These are phyloP conservation scores for Hylodesmum podocarpum DNA, from an alignment of 306 rosid genomes.

Conservation along the genomic window DNA sequence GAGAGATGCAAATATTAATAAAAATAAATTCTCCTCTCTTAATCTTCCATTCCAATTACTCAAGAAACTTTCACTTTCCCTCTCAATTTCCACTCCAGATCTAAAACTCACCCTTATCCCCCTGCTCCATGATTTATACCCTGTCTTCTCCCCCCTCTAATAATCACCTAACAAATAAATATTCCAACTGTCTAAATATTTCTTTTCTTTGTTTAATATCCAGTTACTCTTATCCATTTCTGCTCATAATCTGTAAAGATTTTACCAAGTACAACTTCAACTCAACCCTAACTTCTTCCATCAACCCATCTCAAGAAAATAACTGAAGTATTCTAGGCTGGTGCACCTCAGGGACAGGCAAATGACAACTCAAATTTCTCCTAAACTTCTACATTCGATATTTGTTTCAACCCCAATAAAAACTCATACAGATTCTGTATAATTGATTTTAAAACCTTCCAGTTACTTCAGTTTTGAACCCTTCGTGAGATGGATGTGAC, in stretches of 20 bases:
- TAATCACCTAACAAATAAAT: neutral
- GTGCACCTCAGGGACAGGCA: neutral
- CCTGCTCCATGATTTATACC: neutral
- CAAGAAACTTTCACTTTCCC: neutral
- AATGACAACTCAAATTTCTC: neutral
- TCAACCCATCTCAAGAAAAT: neutral
- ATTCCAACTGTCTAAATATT: neutral
- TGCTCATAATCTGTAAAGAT: neutral
- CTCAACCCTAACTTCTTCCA: neutral
- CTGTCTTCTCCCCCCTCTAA: neutral
- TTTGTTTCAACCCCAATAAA: neutral
- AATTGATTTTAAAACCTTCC: neutral
- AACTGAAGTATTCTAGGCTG: neutral
- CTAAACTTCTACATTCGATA: neutral
- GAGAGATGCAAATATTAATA: neutral
- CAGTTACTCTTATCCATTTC: neutral
- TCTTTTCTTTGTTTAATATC: neutral
- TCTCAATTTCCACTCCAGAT: neutral
- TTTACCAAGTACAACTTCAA: neutral
- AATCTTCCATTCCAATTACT: neutral
- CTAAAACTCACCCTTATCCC: neutral
- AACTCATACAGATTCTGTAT: neutral
- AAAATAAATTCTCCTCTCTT: neutral
- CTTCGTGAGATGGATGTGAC: neutral
- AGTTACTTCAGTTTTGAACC: neutral